These are phyloP conservation scores for Leccinum pachyderme DNA, from an alignment of 1,284 basidiomycete genomes.

Conservation along the genomic window DNA sequence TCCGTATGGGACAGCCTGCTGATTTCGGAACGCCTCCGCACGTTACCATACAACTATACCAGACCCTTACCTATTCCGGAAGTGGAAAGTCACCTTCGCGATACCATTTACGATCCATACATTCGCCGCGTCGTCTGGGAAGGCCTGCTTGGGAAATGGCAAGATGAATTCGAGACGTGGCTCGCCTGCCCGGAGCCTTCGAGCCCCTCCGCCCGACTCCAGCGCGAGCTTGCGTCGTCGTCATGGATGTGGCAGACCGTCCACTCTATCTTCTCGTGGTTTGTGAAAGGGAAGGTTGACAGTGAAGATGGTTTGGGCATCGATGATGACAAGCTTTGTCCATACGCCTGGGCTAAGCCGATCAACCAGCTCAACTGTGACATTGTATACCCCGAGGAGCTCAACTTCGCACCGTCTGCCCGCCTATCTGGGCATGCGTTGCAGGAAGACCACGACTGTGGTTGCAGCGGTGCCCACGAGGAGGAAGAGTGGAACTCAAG, in stretches of 20 bases:
- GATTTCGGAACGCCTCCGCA: constrained; percentile 78
- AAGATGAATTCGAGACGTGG: constrained; percentile 59
- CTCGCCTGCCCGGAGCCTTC: constrained; percentile 54
- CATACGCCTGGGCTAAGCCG: constrained; percentile 70
- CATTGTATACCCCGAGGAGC: constrained; percentile 70
- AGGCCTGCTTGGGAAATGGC: constrained; percentile 69
- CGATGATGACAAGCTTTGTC: constrained; percentile 71
- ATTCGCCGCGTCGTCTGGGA: constrained; percentile 85
- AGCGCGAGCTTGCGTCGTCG: background rate
- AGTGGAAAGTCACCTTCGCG: constrained; percentile 74
- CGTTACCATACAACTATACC: constrained; percentile 74
- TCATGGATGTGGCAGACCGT: constrained; percentile 26
- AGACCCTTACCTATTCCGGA: constrained; percentile 59
- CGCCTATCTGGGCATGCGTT: constrained; percentile 1
- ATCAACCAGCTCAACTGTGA: constrained; percentile 79
- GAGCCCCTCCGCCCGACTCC: constrained; percentile 1
- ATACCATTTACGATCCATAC: constrained; percentile 86
- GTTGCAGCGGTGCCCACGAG: background rate
- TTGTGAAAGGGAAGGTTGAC: background rate
- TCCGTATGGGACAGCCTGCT: constrained; percentile 84
- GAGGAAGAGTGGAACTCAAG: constrained; percentile 14
- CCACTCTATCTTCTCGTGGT: constrained; percentile 21
- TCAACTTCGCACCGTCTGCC: constrained; percentile 46
- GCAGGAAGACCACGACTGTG: background rate
- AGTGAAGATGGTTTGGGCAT: constrained; percentile 32